Base-by-base conservation (phyloP, 163 green algal species). In the Scenedesmus sp. region DNA sequence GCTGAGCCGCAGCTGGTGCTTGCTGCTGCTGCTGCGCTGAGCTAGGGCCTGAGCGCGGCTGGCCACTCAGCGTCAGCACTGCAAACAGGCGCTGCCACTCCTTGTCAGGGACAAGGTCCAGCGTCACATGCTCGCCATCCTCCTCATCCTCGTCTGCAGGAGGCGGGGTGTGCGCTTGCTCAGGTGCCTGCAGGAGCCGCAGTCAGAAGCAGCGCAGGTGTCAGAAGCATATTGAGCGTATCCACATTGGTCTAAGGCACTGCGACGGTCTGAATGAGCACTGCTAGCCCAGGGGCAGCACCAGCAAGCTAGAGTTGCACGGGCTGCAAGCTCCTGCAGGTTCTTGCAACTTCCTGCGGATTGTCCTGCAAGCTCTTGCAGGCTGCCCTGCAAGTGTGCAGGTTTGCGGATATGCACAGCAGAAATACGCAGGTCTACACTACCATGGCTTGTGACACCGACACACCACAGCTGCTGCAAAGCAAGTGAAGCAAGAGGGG, bases 81-180 rank as follows among this genome's bases (percentile, higher is more conserved):
- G 88, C 81, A 92, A 92, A 92, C 9, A 92, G 60, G 52, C 88
- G 81, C 88, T 88, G 79, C 88, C 88, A 92, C 52, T 92, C 88
- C 82, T 92, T 92, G 57, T 92, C 88, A 12, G 87, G 46, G 0
- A 87, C 76, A 23, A 91, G 76, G 60, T 91, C 81, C 56, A 82
- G 26, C 26, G 13, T 55, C 6, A 81, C 76, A 74, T 13, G 56
- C 74, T 23, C 23, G 46, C 23, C 70, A 52, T 52, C 23, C 70
- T 52, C 70, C 70, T 79, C 70, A 13, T 79, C 3, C 70, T 52
- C 70, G 26, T 46, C 79, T 62, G 20, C 18, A 67, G 79, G 79
- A 23, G 79, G 26, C 0, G 52, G 79, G 12, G 15, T 86, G 79
- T 64, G 52, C 3, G 52, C 79, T 20, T 1, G 55, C 54, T 59